Conservation (phyloP, 1,284 basidiomycete species). For the Cerrena zonata region DNA sequence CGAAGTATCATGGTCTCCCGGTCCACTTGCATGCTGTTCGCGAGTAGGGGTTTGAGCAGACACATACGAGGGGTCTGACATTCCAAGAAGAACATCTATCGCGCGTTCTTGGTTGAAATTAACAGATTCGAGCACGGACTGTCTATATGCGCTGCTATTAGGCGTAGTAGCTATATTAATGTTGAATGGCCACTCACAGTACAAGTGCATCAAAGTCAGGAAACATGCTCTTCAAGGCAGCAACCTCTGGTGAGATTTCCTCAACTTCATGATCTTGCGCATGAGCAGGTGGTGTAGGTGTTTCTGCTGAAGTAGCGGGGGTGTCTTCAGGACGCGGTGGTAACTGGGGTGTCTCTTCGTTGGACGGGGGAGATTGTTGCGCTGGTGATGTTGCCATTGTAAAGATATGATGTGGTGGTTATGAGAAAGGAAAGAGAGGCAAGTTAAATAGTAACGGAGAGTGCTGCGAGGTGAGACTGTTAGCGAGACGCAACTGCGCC, state of each 20-base stretch:
- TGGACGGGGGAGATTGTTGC: not conserved
- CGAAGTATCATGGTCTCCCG: conserved; percentile 27
- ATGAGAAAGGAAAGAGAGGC: not conserved
- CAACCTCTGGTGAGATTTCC: conserved; percentile 25
- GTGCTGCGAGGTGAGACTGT: not conserved
- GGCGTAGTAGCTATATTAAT: too few species aligned
- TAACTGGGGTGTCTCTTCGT: not conserved
- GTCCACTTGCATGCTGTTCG: conserved; percentile 1
- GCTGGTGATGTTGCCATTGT: not conserved
- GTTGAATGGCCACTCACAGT: conserved; percentile 53
- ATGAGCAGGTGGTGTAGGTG: not conserved
- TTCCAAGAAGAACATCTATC: conserved; percentile 66
- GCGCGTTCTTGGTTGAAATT: conserved; percentile 62
- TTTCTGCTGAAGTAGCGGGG: not conserved
- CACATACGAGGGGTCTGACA: conserved; percentile 74
- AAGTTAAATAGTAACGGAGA: not conserved
- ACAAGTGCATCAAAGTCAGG: conserved; percentile 70
- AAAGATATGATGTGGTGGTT: too few species aligned
- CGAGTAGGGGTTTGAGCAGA: conserved; percentile 25
- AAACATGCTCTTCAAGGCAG: conserved; percentile 63
- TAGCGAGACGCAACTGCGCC: not conserved
- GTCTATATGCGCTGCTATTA: conserved; percentile 30
- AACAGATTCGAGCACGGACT: conserved; percentile 64
- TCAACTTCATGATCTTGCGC: not conserved
- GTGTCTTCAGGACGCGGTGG: not conserved